Evolutionary conservation across 192 early-diverging fungal genomes (phyloP).

Genomic region (Linnemannia elongata): DNA sequence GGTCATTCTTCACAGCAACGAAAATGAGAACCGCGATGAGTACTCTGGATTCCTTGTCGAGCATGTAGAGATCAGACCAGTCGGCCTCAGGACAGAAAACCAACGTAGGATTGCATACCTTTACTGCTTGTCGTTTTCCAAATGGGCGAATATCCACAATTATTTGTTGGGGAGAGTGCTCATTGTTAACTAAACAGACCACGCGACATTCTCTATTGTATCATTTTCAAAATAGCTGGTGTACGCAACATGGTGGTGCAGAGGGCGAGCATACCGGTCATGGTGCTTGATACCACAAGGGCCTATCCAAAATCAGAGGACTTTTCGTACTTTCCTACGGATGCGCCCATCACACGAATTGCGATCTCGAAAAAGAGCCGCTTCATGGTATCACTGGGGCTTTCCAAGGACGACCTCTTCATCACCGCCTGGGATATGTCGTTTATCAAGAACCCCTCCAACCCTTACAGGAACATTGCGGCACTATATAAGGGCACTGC

Average conservation of each 20-base stretch:
- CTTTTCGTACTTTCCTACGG: conserved; percentile 1
- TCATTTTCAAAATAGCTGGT: conserved; percentile 10
- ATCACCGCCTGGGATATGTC: conserved; percentile 41
- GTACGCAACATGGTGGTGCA: conserved; percentile 19
- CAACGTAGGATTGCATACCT: conserved; percentile 21
- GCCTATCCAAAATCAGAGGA: neutral
- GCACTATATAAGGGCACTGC: conserved; percentile 28
- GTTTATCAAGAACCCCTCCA: conserved; percentile 32
- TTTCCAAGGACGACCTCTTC: conserved; percentile 17
- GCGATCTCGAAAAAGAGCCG: conserved; percentile 19
- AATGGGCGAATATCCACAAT: neutral
- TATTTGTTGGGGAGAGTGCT: neutral
- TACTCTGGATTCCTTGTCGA: conserved; percentile 38
- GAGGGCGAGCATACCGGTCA: conserved; percentile 31
- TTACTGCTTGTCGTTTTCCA: too few relatives aligned
- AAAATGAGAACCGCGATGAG: conserved; percentile 17
- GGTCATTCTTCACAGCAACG: conserved; percentile 33
- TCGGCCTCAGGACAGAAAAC: neutral
- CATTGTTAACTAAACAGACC: neutral
- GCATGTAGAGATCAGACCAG: conserved; percentile 46
- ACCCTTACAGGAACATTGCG: conserved; percentile 1
- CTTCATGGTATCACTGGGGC: conserved; percentile 28
- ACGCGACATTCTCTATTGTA: neutral
- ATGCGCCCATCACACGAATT: conserved; percentile 21
- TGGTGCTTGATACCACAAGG: conserved; percentile 23